Evolutionary conservation across 371 early-diverging fungal genomes (phyloP).

Genomic region (Zychaea mexicana): DNA sequence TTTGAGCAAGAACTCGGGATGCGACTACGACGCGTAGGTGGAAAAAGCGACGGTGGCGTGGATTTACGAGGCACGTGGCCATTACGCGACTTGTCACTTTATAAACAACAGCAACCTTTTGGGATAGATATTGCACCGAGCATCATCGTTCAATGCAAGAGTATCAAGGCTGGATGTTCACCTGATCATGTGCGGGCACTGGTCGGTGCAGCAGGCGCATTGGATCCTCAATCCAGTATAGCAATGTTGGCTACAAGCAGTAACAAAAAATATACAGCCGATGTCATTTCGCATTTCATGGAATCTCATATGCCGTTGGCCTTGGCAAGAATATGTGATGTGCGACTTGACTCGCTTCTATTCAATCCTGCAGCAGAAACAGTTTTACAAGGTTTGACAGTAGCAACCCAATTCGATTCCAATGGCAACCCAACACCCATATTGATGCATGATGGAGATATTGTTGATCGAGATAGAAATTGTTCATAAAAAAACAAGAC

Average conservation of each 20-base stretch:
- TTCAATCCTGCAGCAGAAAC: slow-evolving; percentile 34
- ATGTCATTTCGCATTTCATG: slow-evolving; percentile 29
- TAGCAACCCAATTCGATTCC: slow-evolving; percentile 14
- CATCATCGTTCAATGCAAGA: slow-evolving; percentile 39
- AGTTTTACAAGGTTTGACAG: slow-evolving; percentile 16
- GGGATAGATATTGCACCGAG: too few relatives aligned
- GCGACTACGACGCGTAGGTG: slow-evolving; percentile 40
- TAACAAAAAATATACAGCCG: slow-evolving; percentile 30
- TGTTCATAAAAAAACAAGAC: background rate
- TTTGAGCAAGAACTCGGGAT: slow-evolving; percentile 29
- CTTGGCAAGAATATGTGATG: slow-evolving; percentile 29
- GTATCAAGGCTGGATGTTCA: slow-evolving; percentile 38
- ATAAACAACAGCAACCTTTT: background rate
- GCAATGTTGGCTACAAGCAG: slow-evolving; percentile 33
- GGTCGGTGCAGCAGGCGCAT: slow-evolving; percentile 33
- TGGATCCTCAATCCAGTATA: slow-evolving; percentile 12
- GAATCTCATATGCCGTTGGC: slow-evolving; percentile 33
- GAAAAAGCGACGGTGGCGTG: slow-evolving; percentile 43
- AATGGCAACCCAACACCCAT: slow-evolving; percentile 7
- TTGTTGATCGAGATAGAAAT: background rate
- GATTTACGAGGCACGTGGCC: slow-evolving; percentile 46
- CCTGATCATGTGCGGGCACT: slow-evolving; percentile 45
- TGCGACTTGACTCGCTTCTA: slow-evolving; percentile 30
- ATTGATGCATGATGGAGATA: slow-evolving; percentile 4
- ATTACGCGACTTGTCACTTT: background rate